These are phyloP conservation scores for Chlamydomonas sp. DNA, from an alignment of 139 green algal species.

Conservation along the genomic window DNA sequence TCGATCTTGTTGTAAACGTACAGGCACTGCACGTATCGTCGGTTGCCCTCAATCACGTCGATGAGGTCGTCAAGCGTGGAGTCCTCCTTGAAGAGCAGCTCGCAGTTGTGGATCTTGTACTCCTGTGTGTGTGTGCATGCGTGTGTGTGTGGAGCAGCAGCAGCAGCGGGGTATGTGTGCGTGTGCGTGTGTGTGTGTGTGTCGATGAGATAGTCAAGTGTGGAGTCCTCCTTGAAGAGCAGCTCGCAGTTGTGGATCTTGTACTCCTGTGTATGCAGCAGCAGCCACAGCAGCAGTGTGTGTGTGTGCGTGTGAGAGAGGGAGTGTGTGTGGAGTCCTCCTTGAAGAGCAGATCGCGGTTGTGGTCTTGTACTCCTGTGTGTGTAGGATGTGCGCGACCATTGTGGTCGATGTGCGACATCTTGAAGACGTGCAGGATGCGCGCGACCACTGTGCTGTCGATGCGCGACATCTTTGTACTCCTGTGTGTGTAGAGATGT, in stretches of 20 bases:
- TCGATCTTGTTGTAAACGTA: slow-evolving; percentile 99
- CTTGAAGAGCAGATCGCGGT: slow-evolving; percentile 73
- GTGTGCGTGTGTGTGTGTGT: too few species aligned
- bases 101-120: slow-evolving; percentile 28
- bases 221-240: slow-evolving; percentile 85
- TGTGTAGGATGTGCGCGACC: too few species aligned
- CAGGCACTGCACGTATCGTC: slow-evolving; percentile 87
- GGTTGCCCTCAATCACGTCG: slow-evolving; percentile 95
- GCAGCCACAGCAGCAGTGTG: too few species aligned
- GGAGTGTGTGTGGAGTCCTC: slow-evolving; percentile 90
- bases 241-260: slow-evolving; percentile 43
- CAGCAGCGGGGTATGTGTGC: too few species aligned
- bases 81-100: slow-evolving; percentile 87
- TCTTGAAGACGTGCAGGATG: slow-evolving; percentile 82
- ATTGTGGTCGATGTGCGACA: too few species aligned
- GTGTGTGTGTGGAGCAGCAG: too few species aligned
- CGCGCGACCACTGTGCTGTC: slow-evolving; percentile 86
- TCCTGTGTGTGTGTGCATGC: too few species aligned
- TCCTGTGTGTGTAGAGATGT: too few species aligned
- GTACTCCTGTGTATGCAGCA: too few species aligned
- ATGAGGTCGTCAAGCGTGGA: slow-evolving; percentile 90
- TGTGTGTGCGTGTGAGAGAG: too few species aligned
- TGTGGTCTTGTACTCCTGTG: slow-evolving; percentile 18
- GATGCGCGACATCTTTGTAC: too few species aligned
- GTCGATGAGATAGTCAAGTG: slow-evolving; percentile 94